These are phyloP conservation scores for Karstenula rhodostoma DNA, from an alignment of 2,329 filamentous ascomycete genomes.

Conservation along the genomic window DNA sequence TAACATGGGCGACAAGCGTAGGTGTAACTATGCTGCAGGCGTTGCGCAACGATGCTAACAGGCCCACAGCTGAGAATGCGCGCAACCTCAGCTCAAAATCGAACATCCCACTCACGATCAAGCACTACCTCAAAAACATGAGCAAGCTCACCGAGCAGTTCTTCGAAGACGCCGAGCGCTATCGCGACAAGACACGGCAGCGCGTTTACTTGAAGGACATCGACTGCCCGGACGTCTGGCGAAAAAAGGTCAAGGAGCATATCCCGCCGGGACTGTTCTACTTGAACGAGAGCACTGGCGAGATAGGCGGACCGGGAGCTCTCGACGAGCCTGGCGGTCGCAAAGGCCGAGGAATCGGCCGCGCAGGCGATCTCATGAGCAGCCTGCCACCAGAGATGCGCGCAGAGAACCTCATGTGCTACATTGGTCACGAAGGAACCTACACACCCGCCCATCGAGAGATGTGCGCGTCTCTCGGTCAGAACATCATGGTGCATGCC, in stretches of 20 bases:
- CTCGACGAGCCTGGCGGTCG: slow-evolving; percentile 58
- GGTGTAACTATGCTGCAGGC: slow-evolving; percentile 45
- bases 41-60: slow-evolving; percentile 26
- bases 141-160: slow-evolving; percentile 84
- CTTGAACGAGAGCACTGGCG: slow-evolving; percentile 79
- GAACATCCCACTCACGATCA: slow-evolving; percentile 84
- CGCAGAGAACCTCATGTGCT: slow-evolving; percentile 97
- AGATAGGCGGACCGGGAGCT: slow-evolving; percentile 63
- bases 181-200: slow-evolving; percentile 80
- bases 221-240: slow-evolving; percentile 90
- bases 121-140: slow-evolving; percentile 91
- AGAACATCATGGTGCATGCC: slow-evolving; percentile 98
- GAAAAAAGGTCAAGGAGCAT: slow-evolving; percentile 76
- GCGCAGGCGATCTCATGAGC: slow-evolving; percentile 93
- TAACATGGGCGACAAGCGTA: slow-evolving; percentile 81
- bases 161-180: slow-evolving; percentile 71
- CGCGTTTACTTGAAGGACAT: slow-evolving; percentile 97
- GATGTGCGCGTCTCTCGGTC: slow-evolving; percentile 95
- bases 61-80: slow-evolving; percentile 75
- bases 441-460: slow-evolving; percentile 95
- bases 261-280: slow-evolving; percentile 89
- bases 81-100: slow-evolving; percentile 77
- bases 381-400: slow-evolving; percentile 86
- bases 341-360: slow-evolving; percentile 67
- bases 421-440: slow-evolving; percentile 95